These are phyloP conservation scores for Penicillium bialowiezense DNA, from an alignment of 495 filamentous ascomycete genomes.

Conservation along the genomic window DNA sequence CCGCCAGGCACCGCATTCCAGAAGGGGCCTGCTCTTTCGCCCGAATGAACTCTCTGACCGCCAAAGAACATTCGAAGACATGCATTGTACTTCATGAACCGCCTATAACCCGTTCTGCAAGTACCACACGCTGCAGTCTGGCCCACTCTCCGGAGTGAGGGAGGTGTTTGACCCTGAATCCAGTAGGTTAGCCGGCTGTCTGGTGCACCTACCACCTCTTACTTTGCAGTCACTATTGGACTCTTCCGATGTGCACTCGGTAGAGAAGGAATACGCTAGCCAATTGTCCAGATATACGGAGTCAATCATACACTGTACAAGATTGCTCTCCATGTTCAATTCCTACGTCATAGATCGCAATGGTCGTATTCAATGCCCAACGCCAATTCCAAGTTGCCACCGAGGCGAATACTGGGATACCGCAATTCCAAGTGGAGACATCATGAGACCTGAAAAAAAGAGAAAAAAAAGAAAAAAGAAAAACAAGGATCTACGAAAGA, in stretches of 20 bases:
- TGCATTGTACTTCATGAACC: not conserved
- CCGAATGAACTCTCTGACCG: constrained; percentile 14
- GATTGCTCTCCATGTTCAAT: not conserved
- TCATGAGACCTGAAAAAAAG: constrained; percentile 26
- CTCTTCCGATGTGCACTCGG: no score
- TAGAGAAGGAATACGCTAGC: no score
- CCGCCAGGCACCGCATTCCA: constrained; percentile 20
- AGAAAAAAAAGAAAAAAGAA: constrained; percentile 12
- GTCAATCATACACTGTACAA: no score
- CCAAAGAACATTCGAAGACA: constrained; percentile 2
- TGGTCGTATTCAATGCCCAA: no score
- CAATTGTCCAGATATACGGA: no score
- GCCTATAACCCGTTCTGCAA: no score
- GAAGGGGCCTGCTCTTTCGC: constrained; percentile 12
- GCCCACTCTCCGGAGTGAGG: constrained; percentile 4
- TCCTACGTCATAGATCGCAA: no score
- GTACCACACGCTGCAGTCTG: not conserved
- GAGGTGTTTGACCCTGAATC: not conserved
- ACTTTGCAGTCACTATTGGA: not conserved
- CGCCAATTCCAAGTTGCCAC: not conserved
- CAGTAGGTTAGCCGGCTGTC: constrained; percentile 10
- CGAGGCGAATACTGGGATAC: not conserved
- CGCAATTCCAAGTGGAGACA: constrained; percentile 13
- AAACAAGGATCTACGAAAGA: constrained; percentile 5
- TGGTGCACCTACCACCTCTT: constrained; percentile 5